Evolutionary conservation across 768 basidiomycete genomes (phyloP), one percentile per base, ranked within the genome.

Genomic region (Kwoniella mangroviensis): DNA sequence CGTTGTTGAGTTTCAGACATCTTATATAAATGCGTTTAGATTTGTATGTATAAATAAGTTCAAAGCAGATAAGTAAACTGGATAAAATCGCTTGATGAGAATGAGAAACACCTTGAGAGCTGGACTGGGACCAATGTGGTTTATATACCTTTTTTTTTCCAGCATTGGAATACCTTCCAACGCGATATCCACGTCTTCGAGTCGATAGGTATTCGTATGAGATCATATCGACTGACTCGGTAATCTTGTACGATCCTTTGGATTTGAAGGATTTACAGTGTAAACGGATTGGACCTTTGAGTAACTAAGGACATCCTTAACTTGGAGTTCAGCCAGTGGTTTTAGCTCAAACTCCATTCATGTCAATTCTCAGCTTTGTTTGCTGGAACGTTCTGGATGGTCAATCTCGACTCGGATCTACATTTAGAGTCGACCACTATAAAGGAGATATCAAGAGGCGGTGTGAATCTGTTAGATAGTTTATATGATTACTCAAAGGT

Each of bases 1-100:
- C 61, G 61, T 24, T 61, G 21, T 43, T 63, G 61, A 51, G 34
- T 26, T 19, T 63, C 61, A 63, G 61, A 43, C 61, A 63, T 63
- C 42, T 63, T 63, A 42, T 26, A 24, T 63, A 43, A 41, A 22
- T n/a, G 10, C 52, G 45, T 19, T 54, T 63, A 22, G 34, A 24
- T 13, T 22, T 28, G 22, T 26, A 42, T 17, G 22, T 26, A 13
- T 60, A n/a, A 26, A 28, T 51, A 43, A 62, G n/a, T n/a, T n/a
- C n/a, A n/a, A n/a, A 61, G 42, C 24, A 43, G 15, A 19, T 61
- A 24, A 34, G 57, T 34, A 59, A 59, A 15, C 4, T 34, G 21
- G 40, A 40, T 59, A 21, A 59, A 17, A 59, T 59, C 28, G 57
- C 34, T 59, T 54, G 53, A 54, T n/a, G 4, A 21, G 53, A n/a